Evolutionary conservation across 2,329 filamentous ascomycete genomes (phyloP), one percentile per base, ranked within the genome.

Genomic region (Trichoderma sp.): DNA sequence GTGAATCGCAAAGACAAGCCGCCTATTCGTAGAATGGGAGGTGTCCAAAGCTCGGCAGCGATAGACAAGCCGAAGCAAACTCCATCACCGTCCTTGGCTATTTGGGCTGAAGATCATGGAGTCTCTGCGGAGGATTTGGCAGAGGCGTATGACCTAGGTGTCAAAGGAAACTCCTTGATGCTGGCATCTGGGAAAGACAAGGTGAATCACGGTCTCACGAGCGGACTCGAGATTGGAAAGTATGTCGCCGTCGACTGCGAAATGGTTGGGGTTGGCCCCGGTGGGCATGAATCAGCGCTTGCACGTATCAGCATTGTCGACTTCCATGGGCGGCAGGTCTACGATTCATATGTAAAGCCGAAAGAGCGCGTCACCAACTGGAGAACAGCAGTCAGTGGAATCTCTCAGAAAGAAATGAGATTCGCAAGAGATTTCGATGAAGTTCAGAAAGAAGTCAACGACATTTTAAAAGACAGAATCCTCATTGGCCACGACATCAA

Each of bases 201-300:
- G 53, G 81, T 89, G 70, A 92, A 92, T 74, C 85, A 87, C 53
- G 90, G 90, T 1, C 81, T 88, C 4, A 84, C 86, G 2, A 78
- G 82, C 27, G 87, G 84, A 6, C 80, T 90, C 39, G 87, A 93
- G 64, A 82, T 94, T 22, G 95, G 94, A 61, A 97, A 95, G 84
- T 99, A 97, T 77, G 82, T 99, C 50, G 91, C 92, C 22, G 87
- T 99, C 56, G 95, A 99, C 81, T 99, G 95, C 79, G 95, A 99
- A 81, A 99, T 99, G 95, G 95, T 99, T 29, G 95, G 94, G 57
- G 88, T 96, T 13, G 92, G 91, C 0, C 86, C 87, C 1, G 88
- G 88, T 60, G 86, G 88, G 25, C 84, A 90, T 71, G 86, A 89
- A 75, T 93, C 92, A 39, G 89, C 89, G 0, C 86, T 99, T 53